Evolutionary conservation across 805 yeast genomes (phyloP).

Genomic region (Kazachstania kunashirensis): DNA sequence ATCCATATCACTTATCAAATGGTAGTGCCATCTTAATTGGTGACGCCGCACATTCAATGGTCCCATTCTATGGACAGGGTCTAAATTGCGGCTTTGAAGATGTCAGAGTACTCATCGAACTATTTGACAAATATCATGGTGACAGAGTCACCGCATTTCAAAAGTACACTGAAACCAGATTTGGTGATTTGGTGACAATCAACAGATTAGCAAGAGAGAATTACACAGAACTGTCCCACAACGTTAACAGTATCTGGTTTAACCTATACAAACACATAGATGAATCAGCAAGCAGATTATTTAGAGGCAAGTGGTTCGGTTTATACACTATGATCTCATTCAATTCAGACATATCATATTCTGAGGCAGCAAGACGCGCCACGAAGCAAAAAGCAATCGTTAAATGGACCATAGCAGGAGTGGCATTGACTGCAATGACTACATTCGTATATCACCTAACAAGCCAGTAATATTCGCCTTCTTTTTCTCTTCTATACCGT

Average conservation of each 20-base stretch:
- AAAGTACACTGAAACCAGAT: constrained; percentile 45
- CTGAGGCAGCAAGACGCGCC: constrained; percentile 50
- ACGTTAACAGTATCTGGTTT: constrained; percentile 55
- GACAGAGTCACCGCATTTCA: constrained; percentile 43
- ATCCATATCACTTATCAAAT: constrained; percentile 57
- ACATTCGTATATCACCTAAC: background rate
- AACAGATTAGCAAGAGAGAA: constrained; percentile 70
- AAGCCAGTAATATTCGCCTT: too few species aligned
- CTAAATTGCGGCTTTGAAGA: constrained; percentile 96
- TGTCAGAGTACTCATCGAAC: constrained; percentile 53
- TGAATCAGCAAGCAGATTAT: constrained; percentile 45
- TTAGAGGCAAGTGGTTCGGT: constrained; percentile 69
- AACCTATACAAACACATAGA: constrained; percentile 62
- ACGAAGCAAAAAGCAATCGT: constrained; percentile 47
- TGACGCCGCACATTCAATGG: constrained; percentile 95
- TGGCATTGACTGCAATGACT: constrained; percentile 1
- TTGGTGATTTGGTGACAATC: constrained; percentile 64
- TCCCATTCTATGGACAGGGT: constrained; percentile 96
- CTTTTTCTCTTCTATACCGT: too few species aligned
- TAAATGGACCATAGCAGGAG: constrained; percentile 15
- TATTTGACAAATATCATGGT: constrained; percentile 32
- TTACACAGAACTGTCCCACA: constrained; percentile 78
- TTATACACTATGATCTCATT: constrained; percentile 89
- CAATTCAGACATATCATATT: constrained; percentile 70
- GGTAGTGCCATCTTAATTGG: constrained; percentile 60